Percentiles rank a stretch among this genome's conserved stretches.
Conservation (phyloP, 2,329 filamentous ascomycete species). For the Aspergillus arachidicola region DNA sequence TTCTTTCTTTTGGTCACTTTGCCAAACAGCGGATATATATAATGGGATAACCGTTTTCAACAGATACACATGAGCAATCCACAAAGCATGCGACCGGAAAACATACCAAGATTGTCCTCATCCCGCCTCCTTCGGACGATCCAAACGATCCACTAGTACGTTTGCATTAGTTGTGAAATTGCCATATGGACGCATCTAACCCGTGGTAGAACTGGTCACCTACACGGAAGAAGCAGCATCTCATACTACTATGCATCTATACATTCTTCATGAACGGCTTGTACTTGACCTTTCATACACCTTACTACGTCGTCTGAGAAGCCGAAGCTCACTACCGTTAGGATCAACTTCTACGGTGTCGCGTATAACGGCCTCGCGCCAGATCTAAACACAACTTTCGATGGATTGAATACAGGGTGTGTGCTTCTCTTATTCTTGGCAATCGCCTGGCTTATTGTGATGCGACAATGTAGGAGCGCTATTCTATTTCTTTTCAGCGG, state of each 20-base stretch:
- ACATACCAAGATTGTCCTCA: background rate
- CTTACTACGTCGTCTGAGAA: background rate
- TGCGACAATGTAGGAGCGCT: background rate
- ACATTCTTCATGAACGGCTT: background rate
- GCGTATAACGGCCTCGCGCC: background rate
- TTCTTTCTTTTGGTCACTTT: background rate
- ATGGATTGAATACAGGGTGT: background rate
- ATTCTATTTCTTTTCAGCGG: constrained; percentile 1
- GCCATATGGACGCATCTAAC: background rate
- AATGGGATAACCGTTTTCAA: background rate
- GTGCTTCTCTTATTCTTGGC: background rate
- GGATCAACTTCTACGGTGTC: background rate
- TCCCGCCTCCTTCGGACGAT: background rate
- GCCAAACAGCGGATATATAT: background rate
- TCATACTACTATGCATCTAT: background rate
- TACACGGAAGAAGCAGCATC: background rate
- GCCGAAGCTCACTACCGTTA: background rate
- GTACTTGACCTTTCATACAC: background rate
- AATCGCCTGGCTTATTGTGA: background rate
- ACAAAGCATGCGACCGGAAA: background rate
- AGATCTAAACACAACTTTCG: background rate
- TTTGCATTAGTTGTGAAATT: background rate
- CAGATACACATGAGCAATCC: background rate
- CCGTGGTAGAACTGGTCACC: background rate
- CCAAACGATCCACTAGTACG: background rate